Base-by-base conservation (phyloP, 2,329 filamentous ascomycete species). In the Calonectria honghensis region DNA sequence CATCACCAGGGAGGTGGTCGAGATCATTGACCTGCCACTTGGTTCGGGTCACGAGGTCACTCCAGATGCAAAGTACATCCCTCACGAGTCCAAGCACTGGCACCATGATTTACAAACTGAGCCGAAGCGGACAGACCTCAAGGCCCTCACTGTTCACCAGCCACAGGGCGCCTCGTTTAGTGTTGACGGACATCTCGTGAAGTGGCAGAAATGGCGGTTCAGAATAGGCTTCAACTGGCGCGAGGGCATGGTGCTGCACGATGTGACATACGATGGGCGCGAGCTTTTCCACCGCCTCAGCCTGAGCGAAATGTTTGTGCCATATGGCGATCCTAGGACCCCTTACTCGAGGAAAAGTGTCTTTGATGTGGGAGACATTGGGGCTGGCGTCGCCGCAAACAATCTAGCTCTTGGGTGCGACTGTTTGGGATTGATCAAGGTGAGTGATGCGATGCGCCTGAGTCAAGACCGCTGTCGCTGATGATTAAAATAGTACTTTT, bases 121-220 rank as follows among this genome's bases (percentile, higher is more conserved):
- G 18, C 68, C 68, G 11, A 70, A 70, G 24, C 85, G 91, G 10
- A 85, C 86, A 64, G 91, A 91, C 73, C 82, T 92, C 35, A 95
- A 95, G 84, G 94, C 94, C 1, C 89, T 96, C 78, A 91, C 94
- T 76, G 92, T 96, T 39, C 88, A 91, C 2, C 94, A 96, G 79
- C 90, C 90, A 24, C 91, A 94, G 27, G 94, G 94, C 0, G 89
- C 93, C 0, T 93, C 91, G 1, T 95, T 95, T 83, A 86, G 84
- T 0, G 87, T 94, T 66, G 86, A 77, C 54, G 85, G 90, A 78
- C 86, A 87, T 24, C 35, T 73, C n/a, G 79, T 92, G 6, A 84
- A 88, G 71, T 93, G 92, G 92, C 91, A 93, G 82, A 92, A 93
- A 78, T 95, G 93, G 93, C 87, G 89, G 2, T 92, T 95, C 85